Base-by-base conservation (phyloP, 2,329 filamentous ascomycete genomes). In the Penicillium digitatum region DNA sequence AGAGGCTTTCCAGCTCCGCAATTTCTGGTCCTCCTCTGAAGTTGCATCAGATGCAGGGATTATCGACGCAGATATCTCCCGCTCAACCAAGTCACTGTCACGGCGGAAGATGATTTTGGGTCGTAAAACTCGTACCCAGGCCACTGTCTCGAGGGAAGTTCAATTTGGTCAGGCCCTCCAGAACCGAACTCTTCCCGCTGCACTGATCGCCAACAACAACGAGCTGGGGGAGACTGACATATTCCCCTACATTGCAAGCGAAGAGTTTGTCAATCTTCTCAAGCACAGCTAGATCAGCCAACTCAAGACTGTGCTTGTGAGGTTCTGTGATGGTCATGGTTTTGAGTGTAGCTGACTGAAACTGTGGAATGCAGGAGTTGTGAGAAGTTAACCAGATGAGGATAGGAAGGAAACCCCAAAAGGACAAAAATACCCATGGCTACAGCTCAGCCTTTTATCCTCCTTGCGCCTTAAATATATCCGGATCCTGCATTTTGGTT, bases 51-150 rank as follows among this genome's bases (percentile, higher is more conserved):
- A 63, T 20, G 63, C 65, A 1, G 76, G 72, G 5, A 72, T 74
- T 18, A 79, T 75, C 0, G 66, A 72, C 2, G 72, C 70, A 1
- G 58, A 63, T 37, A 74, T 70, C 14, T 34, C 20, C 9, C 48
- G 37, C 2, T 14, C 0, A 5, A 59, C 47, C 39, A 42, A 35
- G 48, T 16, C 56, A 10, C 10, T 31, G 16, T 62, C 59, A 9
- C 73, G 69, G 0, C 74, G 74, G 26, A 78, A 72, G 12, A 71
- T 75, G 42, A 81, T 79, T 79, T 54, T 79, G 73, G 0, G 77
- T 80, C 0, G 77, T 75, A 61, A 76, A 78, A 2, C 74, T 62
- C 2, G 76, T 79, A 44, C 76, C 78, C 3, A 77, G 60, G 0
- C 70, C 71, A 34, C 61, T 65, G 24, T 69, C 66, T 4, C 69